phyloP scores from a whole-genome alignment of 31 red algal genomes.

The Bonnemaisonia californica region DNA sequence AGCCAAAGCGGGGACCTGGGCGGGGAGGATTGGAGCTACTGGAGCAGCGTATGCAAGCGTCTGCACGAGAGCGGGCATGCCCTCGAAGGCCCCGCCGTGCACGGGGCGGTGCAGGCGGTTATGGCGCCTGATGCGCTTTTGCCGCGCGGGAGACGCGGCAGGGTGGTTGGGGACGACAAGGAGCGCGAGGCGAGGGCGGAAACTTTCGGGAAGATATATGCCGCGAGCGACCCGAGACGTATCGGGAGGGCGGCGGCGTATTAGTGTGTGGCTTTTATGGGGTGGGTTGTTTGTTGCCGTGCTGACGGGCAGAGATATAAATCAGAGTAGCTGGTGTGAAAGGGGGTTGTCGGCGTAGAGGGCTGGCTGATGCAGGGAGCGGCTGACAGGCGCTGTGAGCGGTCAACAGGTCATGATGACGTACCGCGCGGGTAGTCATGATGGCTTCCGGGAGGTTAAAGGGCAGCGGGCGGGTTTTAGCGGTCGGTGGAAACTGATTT shows the following conservation, averaged over 20 bases:
- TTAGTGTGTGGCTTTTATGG: no score
- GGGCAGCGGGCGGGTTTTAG: no score
- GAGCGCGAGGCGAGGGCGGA: not conserved
- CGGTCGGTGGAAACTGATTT: no score
- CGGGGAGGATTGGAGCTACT: conserved; percentile 42
- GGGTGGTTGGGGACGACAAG: not conserved
- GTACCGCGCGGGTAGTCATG: no score
- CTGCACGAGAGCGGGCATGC: conserved; percentile 74
- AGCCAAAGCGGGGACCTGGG: not conserved
- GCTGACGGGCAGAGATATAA: no score
- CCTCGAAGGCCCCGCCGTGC: conserved; percentile 49
- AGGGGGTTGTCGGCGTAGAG: no score
- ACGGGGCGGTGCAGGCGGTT: conserved; percentile 73
- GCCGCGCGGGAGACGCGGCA: not conserved
- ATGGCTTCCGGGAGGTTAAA: no score
- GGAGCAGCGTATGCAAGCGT: conserved; percentile 67
- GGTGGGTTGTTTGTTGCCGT: no score
- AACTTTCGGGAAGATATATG: conserved; percentile 56
- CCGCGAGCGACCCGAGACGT: conserved; percentile 82
- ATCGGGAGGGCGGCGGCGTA: conserved; percentile 86
- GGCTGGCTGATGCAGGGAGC: no score
- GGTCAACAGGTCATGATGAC: no score
- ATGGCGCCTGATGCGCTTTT: conserved; percentile 32
- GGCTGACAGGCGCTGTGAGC: no score
- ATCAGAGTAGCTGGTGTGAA: no score